A percentile compares a stretch with the other conserved stretches of the same genome.
Conservation (phyloP, 2,329 filamentous ascomycete species). For the Herpotrichia juniperi region DNA sequence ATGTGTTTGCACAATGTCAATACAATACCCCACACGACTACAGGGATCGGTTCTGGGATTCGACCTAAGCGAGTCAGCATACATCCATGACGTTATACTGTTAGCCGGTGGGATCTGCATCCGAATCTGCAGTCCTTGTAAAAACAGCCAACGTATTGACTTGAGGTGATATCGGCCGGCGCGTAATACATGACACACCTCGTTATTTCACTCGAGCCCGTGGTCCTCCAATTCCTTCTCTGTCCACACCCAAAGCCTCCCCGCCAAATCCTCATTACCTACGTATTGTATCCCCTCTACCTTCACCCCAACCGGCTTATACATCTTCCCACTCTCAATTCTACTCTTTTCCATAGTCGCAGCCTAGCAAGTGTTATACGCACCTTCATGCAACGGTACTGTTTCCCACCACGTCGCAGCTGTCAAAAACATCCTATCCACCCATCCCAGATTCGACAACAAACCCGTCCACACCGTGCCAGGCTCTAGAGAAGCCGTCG, state of each 20-base stretch:
- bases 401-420: not conserved
- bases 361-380: slow-evolving; percentile 5
- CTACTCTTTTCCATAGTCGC: slow-evolving; percentile 1
- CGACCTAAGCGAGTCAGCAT: slow-evolving; percentile 3
- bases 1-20: not conserved
- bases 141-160: not conserved
- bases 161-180: too few species aligned
- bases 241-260: slow-evolving; percentile 16
- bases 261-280: slow-evolving; percentile 10
- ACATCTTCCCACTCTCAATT: slow-evolving; percentile 11
- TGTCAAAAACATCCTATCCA: not conserved
- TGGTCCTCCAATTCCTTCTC: slow-evolving; percentile 5
- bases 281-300: not conserved
- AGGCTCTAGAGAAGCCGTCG: slow-evolving; percentile 48
- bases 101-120: not conserved
- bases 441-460: not conserved
- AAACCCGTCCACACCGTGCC: slow-evolving; percentile 48
- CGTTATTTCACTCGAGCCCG: not conserved
- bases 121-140: not conserved
- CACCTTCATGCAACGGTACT: not conserved
- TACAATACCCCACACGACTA: not conserved
- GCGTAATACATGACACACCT: too few species aligned
- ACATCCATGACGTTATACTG: not conserved
- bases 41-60: not conserved
- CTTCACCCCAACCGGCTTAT: slow-evolving; percentile 9